Conservation (phyloP, 495 filamentous ascomycete species). For the Parathielavia hyrcaniae region DNA sequence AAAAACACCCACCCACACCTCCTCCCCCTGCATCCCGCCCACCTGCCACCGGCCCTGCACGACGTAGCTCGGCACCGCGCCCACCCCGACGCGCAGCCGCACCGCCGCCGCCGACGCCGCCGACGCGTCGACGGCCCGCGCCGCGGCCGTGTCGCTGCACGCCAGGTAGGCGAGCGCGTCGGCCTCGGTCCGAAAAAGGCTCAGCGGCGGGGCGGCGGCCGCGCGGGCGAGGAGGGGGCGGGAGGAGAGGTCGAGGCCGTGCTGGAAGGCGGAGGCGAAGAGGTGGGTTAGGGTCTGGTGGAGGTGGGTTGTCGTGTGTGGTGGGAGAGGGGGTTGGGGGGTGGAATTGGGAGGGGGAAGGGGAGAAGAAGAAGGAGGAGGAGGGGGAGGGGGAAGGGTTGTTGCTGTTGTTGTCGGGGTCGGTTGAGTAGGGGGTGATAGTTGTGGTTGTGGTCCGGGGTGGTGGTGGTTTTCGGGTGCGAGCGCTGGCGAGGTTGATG, state of each 20-base stretch:
- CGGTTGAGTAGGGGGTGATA: neutral
- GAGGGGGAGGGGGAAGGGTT: too few relatives aligned
- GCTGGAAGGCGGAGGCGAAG: conserved; percentile 64
- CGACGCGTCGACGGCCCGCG: conserved; percentile 26
- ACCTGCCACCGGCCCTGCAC: conserved; percentile 61
- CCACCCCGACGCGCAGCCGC: conserved; percentile 45
- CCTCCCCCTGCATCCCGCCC: conserved; percentile 58
- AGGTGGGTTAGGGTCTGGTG: conserved; percentile 59
- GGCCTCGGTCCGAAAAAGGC: conserved; percentile 44
- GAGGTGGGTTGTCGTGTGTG: conserved; percentile 39
- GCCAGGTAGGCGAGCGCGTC: conserved; percentile 55
- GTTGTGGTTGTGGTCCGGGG: neutral
- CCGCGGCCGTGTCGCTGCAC: conserved; percentile 33
- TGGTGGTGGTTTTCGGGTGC: neutral
- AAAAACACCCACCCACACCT: conserved; percentile 40
- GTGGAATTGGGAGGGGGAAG: too few relatives aligned
- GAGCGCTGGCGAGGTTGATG: neutral
- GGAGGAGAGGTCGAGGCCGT: conserved; percentile 67
- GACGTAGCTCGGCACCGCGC: conserved; percentile 70
- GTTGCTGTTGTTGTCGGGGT: neutral
- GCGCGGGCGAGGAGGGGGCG: conserved; percentile 47
- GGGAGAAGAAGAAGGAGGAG: too few relatives aligned
- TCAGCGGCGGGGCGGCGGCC: conserved; percentile 50
- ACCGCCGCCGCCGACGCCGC: conserved; percentile 35
- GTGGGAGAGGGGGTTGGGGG: neutral